phyloP scores from a whole-genome alignment of 2,329 filamentous ascomycete genomes.

The Pseudogymnoascus sp. region DNA sequence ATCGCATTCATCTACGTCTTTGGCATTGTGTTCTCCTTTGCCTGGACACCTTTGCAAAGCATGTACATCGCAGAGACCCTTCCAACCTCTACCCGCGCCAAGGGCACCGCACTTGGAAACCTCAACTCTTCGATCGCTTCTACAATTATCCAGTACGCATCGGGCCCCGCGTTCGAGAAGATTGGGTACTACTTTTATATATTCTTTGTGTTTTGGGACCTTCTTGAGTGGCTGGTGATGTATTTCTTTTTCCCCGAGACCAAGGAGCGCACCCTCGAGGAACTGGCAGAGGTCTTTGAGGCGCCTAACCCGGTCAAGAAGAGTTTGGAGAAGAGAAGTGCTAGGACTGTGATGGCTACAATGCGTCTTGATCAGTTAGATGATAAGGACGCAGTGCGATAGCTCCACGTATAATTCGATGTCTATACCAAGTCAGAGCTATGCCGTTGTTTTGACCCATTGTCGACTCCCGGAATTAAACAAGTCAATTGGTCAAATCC shows the following conservation, averaged over 20 bases:
- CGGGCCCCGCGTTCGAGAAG: constrained; percentile 29
- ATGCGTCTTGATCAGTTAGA: constrained; percentile 29
- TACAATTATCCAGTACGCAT: constrained; percentile 31
- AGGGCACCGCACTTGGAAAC: constrained; percentile 36
- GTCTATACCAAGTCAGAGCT: constrained; percentile 13
- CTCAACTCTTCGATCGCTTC: constrained; percentile 32
- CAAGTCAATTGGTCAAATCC: background rate
- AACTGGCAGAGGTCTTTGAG: constrained; percentile 47
- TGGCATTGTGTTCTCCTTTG: constrained; percentile 43
- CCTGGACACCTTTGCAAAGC: constrained; percentile 42
- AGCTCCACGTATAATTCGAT: constrained; percentile 3
- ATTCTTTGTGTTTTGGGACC: constrained; percentile 27
- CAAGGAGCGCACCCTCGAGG: constrained; percentile 46
- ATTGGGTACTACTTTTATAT: constrained; percentile 31
- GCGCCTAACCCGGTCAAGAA: constrained; percentile 37
- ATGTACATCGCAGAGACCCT: constrained; percentile 43
- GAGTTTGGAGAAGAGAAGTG: constrained; percentile 28
- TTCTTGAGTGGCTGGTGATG: constrained; percentile 33
- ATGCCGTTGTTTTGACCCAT: constrained; percentile 12
- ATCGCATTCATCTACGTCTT: constrained; percentile 47
- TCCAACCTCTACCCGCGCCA: constrained; percentile 35
- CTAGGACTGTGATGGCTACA: constrained; percentile 37
- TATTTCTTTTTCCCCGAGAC: constrained; percentile 48
- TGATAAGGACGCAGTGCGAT: constrained; percentile 12
- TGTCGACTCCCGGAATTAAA: background rate